Base-by-base conservation (phyloP, 2,329 filamentous ascomycete genomes). In the Leptographium lundbergii region DNA sequence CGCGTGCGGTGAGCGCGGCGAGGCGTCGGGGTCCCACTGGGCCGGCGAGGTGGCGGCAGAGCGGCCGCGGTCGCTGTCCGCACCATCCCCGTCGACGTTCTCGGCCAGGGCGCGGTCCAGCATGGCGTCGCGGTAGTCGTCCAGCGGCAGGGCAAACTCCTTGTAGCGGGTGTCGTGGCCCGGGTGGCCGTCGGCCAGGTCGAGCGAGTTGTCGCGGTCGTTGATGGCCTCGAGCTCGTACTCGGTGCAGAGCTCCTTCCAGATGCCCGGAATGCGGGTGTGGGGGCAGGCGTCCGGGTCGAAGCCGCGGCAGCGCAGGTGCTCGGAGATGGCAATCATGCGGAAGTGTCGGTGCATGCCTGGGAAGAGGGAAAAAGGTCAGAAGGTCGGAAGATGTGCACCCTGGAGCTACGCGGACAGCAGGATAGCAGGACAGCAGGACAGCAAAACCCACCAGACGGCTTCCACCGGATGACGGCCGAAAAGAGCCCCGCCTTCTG, bases 291-390 rank as follows among this genome's bases (percentile, higher is more conserved):
- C 66, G 67, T 87, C 78, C 57, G 86, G 81, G 70, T 91, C 81
- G 69, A 88, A 87, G 67, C 90, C 90, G 71, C 91, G 88, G 65
- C 88, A 89, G 64, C 86, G 84, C 61, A 95, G 75, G 65, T 89
- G 83, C 65, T 91, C 85, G 52, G 87, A 87, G 60, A 96, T 89
- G 10, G 89, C 85, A 63, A 96, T 84, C 80, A 96, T 91, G 61
- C 89, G 86, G 69, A 96, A 95, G 71, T 96, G 90, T 70, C 92
- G 95, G 75, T 96, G 91, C 79, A 96, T 88, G 61, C 91, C 89
- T 89, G 22, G 27, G 9, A 7, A n/a, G n/a, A 27, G 29, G 3
- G 11, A n/a, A n/a, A n/a, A n/a, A n/a, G n/a, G n/a, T n/a, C n/a
- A n/a, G n/a, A n/a, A n/a, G n/a, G n/a, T n/a, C n/a, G n/a, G n/a